Evolutionary conservation across 257 asterid species (phyloP).

Genomic region (Solanum phureja): DNA sequence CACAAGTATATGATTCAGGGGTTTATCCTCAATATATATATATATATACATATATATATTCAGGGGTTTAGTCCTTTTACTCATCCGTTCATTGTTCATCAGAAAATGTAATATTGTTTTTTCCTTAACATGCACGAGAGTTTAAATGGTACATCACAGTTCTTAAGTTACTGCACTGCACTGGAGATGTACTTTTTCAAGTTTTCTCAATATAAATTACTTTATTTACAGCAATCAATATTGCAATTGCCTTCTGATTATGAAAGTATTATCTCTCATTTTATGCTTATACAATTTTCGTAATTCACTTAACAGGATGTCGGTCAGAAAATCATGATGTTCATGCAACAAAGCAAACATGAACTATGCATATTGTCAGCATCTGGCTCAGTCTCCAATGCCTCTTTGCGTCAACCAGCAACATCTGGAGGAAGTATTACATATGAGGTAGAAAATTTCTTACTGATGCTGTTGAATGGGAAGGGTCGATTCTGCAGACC

Average conservation of each 20-base stretch:
- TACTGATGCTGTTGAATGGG: not conserved
- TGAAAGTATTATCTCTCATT: not conserved
- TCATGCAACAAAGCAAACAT: slow-evolving; percentile 41
- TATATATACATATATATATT: not conserved
- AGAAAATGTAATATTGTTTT: not conserved
- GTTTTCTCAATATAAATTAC: not conserved
- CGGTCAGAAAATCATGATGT: slow-evolving; percentile 42
- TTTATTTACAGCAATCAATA: not conserved
- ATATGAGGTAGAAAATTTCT: slow-evolving; percentile 35
- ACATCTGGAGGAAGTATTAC: slow-evolving; percentile 49
- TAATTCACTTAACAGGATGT: slow-evolving; percentile 33
- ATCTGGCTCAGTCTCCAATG: slow-evolving; percentile 50
- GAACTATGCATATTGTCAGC: slow-evolving; percentile 54
- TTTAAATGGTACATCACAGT: not conserved
- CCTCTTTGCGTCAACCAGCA: slow-evolving; percentile 53
- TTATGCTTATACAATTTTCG: not conserved
- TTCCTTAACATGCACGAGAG: not conserved
- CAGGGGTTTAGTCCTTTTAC: not conserved
- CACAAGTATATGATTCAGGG: not conserved
- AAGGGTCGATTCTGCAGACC: not conserved
- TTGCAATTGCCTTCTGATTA: not conserved
- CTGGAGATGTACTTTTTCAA: not conserved
- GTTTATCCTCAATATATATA: no score
- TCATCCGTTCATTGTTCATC: not conserved
- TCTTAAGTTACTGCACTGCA: not conserved